phyloP scores from a whole-genome alignment of 2,329 filamentous ascomycete species.

The Ceratocystis variospora region DNA sequence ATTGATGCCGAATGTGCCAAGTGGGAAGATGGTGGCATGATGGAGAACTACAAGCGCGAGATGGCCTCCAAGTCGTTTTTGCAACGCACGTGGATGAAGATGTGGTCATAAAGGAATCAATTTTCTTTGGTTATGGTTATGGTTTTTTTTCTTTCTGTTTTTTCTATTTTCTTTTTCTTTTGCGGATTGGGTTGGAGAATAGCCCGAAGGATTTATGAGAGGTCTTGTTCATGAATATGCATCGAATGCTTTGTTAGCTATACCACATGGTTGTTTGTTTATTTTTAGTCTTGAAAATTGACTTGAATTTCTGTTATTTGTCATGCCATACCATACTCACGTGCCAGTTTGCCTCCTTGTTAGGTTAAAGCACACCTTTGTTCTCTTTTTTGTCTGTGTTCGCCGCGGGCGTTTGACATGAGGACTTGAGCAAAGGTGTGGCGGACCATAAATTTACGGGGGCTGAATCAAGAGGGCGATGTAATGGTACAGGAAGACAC shows the following conservation, averaged over 20 bases:
- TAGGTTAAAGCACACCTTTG: background rate
- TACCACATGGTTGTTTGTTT: background rate
- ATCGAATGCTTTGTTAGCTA: background rate
- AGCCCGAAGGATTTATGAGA: background rate
- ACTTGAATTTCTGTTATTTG: background rate
- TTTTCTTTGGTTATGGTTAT: background rate
- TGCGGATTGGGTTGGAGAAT: background rate
- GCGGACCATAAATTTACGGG: too few species aligned
- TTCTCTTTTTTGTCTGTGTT: too few species aligned
- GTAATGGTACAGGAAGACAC: too few species aligned
- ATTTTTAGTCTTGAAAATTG: background rate
- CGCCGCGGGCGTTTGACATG: too few species aligned
- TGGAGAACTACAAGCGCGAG: conserved; percentile 31
- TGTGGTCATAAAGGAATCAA: conserved; percentile 27
- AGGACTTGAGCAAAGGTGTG: too few species aligned
- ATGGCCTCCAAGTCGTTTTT: conserved; percentile 28
- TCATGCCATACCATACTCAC: background rate
- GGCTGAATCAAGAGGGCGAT: too few species aligned
- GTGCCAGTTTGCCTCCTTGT: background rate
- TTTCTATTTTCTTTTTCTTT: background rate
- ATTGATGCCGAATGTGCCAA: conserved; percentile 42
- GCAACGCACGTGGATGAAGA: conserved; percentile 28
- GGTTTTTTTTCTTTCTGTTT: background rate
- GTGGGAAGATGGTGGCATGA: conserved; percentile 34
- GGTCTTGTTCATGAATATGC: background rate